Evolutionary conservation across 768 basidiomycete species (phyloP).

Genomic region (Amylocystis lapponica): DNA sequence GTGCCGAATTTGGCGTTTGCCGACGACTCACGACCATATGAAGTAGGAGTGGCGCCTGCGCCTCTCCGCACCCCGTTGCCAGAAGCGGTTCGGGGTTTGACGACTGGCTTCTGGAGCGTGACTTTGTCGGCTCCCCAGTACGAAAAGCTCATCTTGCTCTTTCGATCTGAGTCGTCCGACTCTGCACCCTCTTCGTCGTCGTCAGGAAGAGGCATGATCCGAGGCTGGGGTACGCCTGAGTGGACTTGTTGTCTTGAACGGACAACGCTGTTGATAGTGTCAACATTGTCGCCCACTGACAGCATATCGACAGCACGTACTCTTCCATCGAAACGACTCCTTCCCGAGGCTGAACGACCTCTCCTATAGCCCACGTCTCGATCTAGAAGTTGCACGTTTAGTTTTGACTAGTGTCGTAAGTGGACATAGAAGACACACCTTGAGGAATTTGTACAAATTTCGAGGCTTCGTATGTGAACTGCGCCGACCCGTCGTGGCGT

Average conservation of each 20-base stretch:
- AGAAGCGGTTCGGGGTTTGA: slow-evolving; percentile 39
- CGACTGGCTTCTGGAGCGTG: slow-evolving; percentile 73
- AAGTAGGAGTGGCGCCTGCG: slow-evolving; percentile 39
- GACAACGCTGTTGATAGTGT: slow-evolving; percentile 46
- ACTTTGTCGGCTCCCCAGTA: slow-evolving; percentile 93
- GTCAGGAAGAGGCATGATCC: slow-evolving; percentile 63
- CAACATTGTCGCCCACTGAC: slow-evolving; percentile 8
- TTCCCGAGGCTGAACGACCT: slow-evolving; percentile 67
- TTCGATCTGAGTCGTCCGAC: slow-evolving; percentile 82
- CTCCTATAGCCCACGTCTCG: slow-evolving; percentile 82
- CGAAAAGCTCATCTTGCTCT: slow-evolving; percentile 92
- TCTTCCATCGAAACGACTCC: slow-evolving; percentile 90
- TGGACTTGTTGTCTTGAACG: slow-evolving; percentile 61
- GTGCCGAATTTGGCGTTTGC: slow-evolving; percentile 93
- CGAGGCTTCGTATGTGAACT: slow-evolving; percentile 75
- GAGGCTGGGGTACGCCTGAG: slow-evolving; percentile 48
- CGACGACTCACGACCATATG: slow-evolving; percentile 75
- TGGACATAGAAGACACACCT: slow-evolving; percentile 39
- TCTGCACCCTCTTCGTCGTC: slow-evolving; percentile 54
- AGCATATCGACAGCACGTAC: slow-evolving; percentile 37
- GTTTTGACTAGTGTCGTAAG: neutral
- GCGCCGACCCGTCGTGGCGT: slow-evolving; percentile 74
- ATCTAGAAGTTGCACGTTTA: slow-evolving; percentile 47
- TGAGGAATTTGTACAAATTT: slow-evolving; percentile 91
- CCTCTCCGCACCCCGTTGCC: slow-evolving; percentile 28